A percentile compares a stretch with the other conserved stretches of the same genome.
Evolutionary conservation across 805 yeast species (phyloP).

Genomic region (Aciculoconidium aculeatum): DNA sequence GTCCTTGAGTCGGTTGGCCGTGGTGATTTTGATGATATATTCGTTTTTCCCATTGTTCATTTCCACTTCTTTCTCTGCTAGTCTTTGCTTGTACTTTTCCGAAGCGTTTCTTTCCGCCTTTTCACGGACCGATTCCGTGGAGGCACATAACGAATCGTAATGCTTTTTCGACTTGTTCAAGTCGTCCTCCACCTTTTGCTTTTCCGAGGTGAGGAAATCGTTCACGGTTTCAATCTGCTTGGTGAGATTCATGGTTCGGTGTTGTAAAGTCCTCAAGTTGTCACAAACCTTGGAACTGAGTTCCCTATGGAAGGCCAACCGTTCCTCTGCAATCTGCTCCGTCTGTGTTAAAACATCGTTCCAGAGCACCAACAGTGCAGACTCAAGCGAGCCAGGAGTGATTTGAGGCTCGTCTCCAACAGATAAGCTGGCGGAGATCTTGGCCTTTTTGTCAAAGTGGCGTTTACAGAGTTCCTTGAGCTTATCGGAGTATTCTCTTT

Average conservation of each 20-base stretch:
- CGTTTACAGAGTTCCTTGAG: conserved; percentile 59
- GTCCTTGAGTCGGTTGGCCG: conserved; percentile 88
- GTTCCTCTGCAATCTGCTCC: conserved; percentile 70
- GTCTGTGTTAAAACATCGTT: conserved; percentile 79
- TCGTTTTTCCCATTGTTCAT: conserved; percentile 88
- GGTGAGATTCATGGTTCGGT: conserved; percentile 48
- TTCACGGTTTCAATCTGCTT: conserved; percentile 53
- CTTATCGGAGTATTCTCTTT: conserved; percentile 73
- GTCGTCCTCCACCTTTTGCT: conserved; percentile 47
- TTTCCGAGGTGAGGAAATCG: conserved; percentile 46
- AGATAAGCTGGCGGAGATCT: conserved; percentile 56
- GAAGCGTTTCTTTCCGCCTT: conserved; percentile 56
- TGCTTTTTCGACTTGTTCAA: conserved; percentile 60
- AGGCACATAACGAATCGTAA: conserved; percentile 77
- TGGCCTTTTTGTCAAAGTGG: conserved; percentile 72
- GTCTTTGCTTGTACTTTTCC: conserved; percentile 47
- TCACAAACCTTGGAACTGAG: conserved; percentile 55
- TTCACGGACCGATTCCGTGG: conserved; percentile 74
- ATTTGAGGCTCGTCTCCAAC: conserved; percentile 89
- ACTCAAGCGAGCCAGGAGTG: conserved; percentile 93
- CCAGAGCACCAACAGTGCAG: conserved; percentile 87
- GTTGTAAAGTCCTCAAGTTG: conserved; percentile 50
- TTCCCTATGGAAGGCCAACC: conserved; percentile 51
- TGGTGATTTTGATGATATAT: conserved; percentile 72
- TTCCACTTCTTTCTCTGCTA: conserved; percentile 58